These are phyloP conservation scores for Curvularia hawaiiensis DNA, from an alignment of 2,329 filamentous ascomycete species.

Conservation along the genomic window DNA sequence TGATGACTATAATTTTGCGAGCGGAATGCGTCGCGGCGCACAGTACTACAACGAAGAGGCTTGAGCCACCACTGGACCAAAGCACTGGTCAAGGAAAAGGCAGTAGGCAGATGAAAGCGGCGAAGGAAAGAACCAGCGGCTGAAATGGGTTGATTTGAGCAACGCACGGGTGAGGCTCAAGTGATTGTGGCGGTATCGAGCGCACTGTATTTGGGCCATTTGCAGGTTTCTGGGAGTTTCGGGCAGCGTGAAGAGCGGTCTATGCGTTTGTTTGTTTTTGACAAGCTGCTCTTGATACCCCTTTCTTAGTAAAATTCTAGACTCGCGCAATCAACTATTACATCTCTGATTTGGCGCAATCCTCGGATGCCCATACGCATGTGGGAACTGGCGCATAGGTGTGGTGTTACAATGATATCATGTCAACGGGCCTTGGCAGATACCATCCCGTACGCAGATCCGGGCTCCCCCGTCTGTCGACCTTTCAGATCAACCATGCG, in stretches of 20 bases:
- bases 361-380: background rate
- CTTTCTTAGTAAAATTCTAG: background rate
- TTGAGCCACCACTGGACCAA: background rate
- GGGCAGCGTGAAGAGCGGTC: background rate
- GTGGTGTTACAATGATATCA: background rate
- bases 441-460: background rate
- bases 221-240: background rate
- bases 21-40: slow-evolving; percentile 27
- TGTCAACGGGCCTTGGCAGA: background rate
- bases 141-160: background rate
- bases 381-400: background rate
- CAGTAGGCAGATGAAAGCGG: background rate
- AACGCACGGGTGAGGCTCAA: background rate
- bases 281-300: slow-evolving; percentile 1
- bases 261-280: background rate
- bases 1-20: slow-evolving; percentile 46
- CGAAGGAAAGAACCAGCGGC: background rate
- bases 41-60: slow-evolving; percentile 12
- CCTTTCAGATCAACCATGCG: background rate
- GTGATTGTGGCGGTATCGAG: background rate
- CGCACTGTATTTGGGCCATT: background rate
- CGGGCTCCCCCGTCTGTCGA: background rate
- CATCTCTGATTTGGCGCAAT: background rate
- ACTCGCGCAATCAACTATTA: background rate
- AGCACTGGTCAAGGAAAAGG: background rate